These are phyloP conservation scores for Irpex lacteus DNA, from an alignment of 1,284 basidiomycete genomes.

Conservation along the genomic window DNA sequence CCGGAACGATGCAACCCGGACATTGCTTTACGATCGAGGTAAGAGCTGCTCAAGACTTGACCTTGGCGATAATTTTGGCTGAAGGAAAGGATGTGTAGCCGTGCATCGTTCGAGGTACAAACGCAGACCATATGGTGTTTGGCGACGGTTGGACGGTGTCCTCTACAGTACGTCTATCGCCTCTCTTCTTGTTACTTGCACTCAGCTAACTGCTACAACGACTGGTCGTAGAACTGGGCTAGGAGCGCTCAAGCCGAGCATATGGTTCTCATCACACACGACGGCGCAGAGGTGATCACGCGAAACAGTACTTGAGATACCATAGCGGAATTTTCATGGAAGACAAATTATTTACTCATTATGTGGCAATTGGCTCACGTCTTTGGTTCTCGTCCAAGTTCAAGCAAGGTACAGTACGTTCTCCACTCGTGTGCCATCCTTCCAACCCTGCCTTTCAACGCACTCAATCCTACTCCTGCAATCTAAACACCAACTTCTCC, in stretches of 20 bases:
- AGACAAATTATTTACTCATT: no score
- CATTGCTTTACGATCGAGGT: constrained; percentile 91
- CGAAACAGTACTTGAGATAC: constrained; percentile 11
- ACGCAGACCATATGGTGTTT: constrained; percentile 70
- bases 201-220: background rate
- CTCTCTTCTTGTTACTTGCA: background rate
- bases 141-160: constrained; percentile 89
- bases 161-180: constrained; percentile 56
- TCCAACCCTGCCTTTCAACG: no score
- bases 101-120: constrained; percentile 69
- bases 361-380: no score
- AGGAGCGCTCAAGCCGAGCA: constrained; percentile 86
- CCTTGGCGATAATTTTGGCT: background rate
- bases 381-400: no score
- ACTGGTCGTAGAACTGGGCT: constrained; percentile 55
- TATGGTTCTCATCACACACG: constrained; percentile 80
- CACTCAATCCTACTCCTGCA: background rate
- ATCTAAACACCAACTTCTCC: background rate
- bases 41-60: background rate
- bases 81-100: constrained; percentile 44
- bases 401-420: background rate
- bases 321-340: background rate
- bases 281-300: constrained; percentile 66
- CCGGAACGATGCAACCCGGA: constrained; percentile 75
- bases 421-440: no score